Evolutionary conservation across 306 rosid genomes (phyloP).

Genomic region (Cyamopsis tetragonoloba): DNA sequence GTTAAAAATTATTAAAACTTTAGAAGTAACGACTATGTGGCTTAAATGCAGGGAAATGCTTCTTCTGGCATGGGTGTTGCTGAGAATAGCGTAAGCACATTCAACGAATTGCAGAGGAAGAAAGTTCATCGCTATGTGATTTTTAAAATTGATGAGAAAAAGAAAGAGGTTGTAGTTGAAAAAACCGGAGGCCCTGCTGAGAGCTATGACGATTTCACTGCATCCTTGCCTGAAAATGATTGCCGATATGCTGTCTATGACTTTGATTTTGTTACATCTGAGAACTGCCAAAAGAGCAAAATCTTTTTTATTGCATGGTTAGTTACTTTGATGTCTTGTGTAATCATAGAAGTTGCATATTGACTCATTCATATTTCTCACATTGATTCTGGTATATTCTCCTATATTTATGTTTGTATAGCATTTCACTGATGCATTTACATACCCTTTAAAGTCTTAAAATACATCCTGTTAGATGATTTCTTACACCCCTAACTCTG

Average conservation of each 20-base stretch:
- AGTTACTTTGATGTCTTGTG: conserved; percentile 40
- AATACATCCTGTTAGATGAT: not conserved
- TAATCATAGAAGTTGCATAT: not conserved
- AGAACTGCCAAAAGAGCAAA: conserved; percentile 84
- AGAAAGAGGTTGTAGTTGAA: conserved; percentile 75
- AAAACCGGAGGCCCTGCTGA: conserved; percentile 80
- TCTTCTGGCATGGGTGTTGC: conserved; percentile 83
- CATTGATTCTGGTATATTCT: not conserved
- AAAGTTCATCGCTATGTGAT: conserved; percentile 69
- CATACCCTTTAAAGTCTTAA: conserved; percentile 1
- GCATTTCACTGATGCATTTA: conserved; percentile 11
- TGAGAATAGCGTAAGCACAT: conserved; percentile 58
- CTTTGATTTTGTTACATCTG: conserved; percentile 69
- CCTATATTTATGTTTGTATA: not conserved
- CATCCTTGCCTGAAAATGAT: conserved; percentile 78
- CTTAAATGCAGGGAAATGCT: conserved; percentile 49
- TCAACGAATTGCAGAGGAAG: conserved; percentile 74
- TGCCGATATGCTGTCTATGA: conserved; percentile 75
- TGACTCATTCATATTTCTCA: not conserved
- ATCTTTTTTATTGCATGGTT: conserved; percentile 76
- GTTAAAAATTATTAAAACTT: not conserved
- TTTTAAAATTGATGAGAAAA: conserved; percentile 80
- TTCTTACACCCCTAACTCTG: not conserved
- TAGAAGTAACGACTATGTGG: conserved; percentile 2
- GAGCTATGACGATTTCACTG: conserved; percentile 70